A percentile compares a stretch with the other conserved stretches of the same genome.
phyloP scores from a whole-genome alignment of 805 yeast genomes.

The Wickerhamiella vanderwaltii region DNA sequence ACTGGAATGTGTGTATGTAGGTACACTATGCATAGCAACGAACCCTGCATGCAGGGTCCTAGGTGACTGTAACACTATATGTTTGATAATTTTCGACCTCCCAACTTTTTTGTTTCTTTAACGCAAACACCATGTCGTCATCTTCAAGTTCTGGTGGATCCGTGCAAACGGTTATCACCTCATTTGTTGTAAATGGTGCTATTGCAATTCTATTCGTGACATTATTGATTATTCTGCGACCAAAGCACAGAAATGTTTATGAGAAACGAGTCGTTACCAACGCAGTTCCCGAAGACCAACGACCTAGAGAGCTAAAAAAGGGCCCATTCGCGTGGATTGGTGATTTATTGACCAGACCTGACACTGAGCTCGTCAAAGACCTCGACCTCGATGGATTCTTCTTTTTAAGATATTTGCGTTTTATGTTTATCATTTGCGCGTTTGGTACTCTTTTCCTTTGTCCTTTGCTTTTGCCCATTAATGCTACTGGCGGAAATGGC shows the following conservation, averaged over 20 bases:
- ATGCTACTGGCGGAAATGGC: slow-evolving; percentile 47
- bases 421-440: slow-evolving; percentile 42
- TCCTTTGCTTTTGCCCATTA: slow-evolving; percentile 71
- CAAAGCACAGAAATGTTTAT: slow-evolving; percentile 59
- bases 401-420: slow-evolving; percentile 62
- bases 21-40: slow-evolving; percentile 10
- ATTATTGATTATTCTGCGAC: slow-evolving; percentile 54
- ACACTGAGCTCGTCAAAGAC: slow-evolving; percentile 65
- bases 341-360: slow-evolving; percentile 52
- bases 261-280: slow-evolving; percentile 66
- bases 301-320: slow-evolving; percentile 60
- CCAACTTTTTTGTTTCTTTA: too few species aligned
- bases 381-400: slow-evolving; percentile 93
- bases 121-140: too few species aligned
- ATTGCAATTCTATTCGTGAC: slow-evolving; percentile 50
- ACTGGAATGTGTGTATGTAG: slow-evolving; percentile 9
- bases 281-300: slow-evolving; percentile 32
- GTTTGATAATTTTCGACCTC: too few species aligned
- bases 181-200: slow-evolving; percentile 56
- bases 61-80: too few species aligned
- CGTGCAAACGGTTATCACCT: slow-evolving; percentile 40
- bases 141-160: slow-evolving; percentile 5
- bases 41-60: slow-evolving; percentile 9
- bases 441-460: slow-evolving; percentile 44
- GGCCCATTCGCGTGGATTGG: slow-evolving; percentile 62